phyloP scores from a whole-genome alignment of 1,139 yeast species.

The Pichia cactophila region DNA sequence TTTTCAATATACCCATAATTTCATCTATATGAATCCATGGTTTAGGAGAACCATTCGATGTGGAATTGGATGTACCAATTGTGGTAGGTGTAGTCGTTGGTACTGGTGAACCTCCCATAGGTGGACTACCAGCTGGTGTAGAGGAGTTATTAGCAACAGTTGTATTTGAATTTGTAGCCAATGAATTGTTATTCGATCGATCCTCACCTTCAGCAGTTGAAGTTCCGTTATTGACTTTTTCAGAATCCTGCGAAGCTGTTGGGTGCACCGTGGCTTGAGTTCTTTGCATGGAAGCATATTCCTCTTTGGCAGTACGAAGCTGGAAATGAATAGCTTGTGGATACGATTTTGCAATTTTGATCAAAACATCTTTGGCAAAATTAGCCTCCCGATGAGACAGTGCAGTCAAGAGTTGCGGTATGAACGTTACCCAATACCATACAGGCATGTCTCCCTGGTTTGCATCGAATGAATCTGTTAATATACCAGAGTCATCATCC shows the following conservation, averaged over 20 bases:
- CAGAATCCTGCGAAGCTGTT: background rate
- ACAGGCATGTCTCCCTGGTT: constrained; percentile 96
- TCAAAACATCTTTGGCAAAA: constrained; percentile 77
- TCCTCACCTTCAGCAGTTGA: background rate
- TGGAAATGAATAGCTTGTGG: constrained; percentile 98
- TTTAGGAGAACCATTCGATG: constrained; percentile 30
- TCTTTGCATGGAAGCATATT: constrained; percentile 78
- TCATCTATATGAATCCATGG: constrained; percentile 97
- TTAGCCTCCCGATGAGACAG: constrained; percentile 87
- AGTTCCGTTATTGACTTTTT: background rate
- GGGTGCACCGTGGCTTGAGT: constrained; percentile 33
- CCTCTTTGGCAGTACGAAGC: constrained; percentile 89
- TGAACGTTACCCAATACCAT: constrained; percentile 98
- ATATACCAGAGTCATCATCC: constrained; percentile 77
- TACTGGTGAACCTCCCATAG: constrained; percentile 6
- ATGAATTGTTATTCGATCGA: background rate
- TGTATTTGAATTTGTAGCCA: constrained; percentile 1
- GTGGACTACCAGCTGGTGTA: constrained; percentile 13
- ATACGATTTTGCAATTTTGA: constrained; percentile 88
- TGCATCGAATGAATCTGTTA: constrained; percentile 82
- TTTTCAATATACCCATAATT: constrained; percentile 87
- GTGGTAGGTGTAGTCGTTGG: constrained; percentile 2
- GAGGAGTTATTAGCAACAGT: background rate
- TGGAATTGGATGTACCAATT: background rate
- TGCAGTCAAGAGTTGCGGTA: constrained; percentile 87